A percentile compares a stretch with the other conserved stretches of the same genome.
phyloP scores from a whole-genome alignment of 345 rosid genomes.

The Lenwebbia sp. region DNA sequence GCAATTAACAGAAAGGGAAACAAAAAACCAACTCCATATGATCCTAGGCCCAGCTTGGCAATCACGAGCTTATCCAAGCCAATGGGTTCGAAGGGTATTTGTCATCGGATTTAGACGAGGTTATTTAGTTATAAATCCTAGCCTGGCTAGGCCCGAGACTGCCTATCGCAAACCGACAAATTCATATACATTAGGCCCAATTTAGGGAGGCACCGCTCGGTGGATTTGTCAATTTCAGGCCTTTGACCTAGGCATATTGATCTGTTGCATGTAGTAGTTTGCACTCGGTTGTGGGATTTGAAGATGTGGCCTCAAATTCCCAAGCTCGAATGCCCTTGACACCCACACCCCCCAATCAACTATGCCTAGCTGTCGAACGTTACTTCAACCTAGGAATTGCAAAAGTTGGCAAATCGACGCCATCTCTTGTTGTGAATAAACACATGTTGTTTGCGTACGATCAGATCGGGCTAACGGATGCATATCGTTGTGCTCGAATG shows the following conservation, averaged over 20 bases:
- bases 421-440: not conserved
- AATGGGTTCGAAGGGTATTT: not conserved
- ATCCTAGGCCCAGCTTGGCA: not conserved
- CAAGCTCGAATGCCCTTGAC: too few species aligned
- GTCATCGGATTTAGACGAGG: not conserved
- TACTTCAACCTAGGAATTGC: not conserved
- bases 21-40: not conserved
- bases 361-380: not conserved
- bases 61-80: not conserved
- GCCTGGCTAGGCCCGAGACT: rapidly evolving
- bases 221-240: not conserved
- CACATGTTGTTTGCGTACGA: rapidly evolving
- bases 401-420: not conserved
- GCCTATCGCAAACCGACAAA: rapidly evolving
- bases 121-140: not conserved
- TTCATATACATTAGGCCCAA: not conserved
- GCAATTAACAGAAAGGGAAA: not conserved
- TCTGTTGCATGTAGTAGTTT: too few species aligned
- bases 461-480: rapidly evolving
- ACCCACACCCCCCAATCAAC: rapidly evolving
- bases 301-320: too few species aligned
- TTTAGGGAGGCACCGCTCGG: not conserved
- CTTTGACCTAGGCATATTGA: not conserved
- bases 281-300: too few species aligned
- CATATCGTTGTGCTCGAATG: not conserved